phyloP scores from a whole-genome alignment of 2,329 filamentous ascomycete genomes.

The Penicillium corylophilum region DNA sequence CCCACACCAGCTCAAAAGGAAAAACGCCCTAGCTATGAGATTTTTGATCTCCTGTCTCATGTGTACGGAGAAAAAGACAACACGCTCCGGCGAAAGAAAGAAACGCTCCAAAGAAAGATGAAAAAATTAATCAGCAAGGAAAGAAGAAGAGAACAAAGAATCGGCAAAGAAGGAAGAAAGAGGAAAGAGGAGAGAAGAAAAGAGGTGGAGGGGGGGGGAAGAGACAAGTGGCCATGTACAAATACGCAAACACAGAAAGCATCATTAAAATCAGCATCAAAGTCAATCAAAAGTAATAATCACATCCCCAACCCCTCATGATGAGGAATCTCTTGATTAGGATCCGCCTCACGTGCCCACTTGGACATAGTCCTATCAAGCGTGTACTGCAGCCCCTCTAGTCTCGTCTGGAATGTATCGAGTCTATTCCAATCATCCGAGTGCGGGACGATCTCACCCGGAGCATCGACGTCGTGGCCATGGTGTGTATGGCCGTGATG shows the following conservation, averaged over 20 bases:
- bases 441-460: constrained; percentile 10
- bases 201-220: neutral
- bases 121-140: too few species aligned
- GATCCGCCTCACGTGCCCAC: constrained; percentile 22
- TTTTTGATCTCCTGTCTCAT: constrained; percentile 8
- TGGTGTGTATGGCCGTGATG: neutral
- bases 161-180: neutral
- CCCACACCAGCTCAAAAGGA: neutral
- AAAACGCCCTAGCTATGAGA: constrained; percentile 23
- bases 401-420: constrained; percentile 21
- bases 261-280: too few species aligned
- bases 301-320: constrained; percentile 25
- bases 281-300: constrained; percentile 6
- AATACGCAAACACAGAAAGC: neutral
- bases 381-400: constrained; percentile 16
- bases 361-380: constrained; percentile 24
- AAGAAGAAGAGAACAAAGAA: neutral
- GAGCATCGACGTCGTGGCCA: constrained; percentile 11
- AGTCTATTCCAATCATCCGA: constrained; percentile 21
- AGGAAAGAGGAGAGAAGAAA: neutral
- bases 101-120: neutral
- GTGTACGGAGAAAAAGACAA: neutral
- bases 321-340: constrained; percentile 21
- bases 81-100: neutral
- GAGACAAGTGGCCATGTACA: constrained; percentile 2